These are phyloP conservation scores for Pseudozyma hubeiensis DNA, from an alignment of 1,284 basidiomycete genomes.

Conservation along the genomic window DNA sequence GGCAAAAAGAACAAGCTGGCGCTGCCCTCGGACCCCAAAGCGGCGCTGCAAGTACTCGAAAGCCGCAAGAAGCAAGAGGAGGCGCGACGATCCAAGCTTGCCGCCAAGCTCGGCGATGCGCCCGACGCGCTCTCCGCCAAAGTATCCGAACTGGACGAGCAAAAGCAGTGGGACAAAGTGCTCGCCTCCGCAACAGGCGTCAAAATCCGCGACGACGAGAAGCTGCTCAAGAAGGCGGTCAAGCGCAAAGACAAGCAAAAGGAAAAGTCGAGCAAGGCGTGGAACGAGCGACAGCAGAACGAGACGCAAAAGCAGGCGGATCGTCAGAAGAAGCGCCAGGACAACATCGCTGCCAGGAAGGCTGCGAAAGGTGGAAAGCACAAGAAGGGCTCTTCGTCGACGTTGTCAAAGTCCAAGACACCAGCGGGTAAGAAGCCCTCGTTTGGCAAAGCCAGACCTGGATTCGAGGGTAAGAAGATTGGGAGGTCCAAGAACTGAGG, in stretches of 20 bases:
- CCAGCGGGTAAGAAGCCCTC: constrained; percentile 34
- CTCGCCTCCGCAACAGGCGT: constrained; percentile 61
- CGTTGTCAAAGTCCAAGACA: constrained; percentile 40
- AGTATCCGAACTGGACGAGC: constrained; percentile 44
- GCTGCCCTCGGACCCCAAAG: constrained; percentile 64
- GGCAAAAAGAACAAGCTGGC: constrained; percentile 60
- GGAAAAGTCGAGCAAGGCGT: constrained; percentile 60
- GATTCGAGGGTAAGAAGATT: constrained; percentile 60
- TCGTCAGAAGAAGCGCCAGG: constrained; percentile 61
- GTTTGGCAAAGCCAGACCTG: constrained; percentile 56
- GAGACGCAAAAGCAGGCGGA: constrained; percentile 58
- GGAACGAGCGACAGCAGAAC: constrained; percentile 59
- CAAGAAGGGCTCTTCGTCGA: constrained; percentile 34
- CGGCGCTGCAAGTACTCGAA: constrained; percentile 63
- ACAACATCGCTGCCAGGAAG: constrained; percentile 60
- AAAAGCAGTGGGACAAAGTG: constrained; percentile 63
- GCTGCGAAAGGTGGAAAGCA: constrained; percentile 51
- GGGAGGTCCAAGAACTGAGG: constrained; percentile 40
- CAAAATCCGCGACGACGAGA: constrained; percentile 66
- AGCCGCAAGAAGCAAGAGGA: constrained; percentile 58
- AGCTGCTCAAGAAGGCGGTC: constrained; percentile 61
- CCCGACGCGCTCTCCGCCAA: constrained; percentile 47
- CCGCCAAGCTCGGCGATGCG: constrained; percentile 45
- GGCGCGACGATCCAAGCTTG: constrained; percentile 44
- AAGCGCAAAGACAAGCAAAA: constrained; percentile 65